Base-by-base conservation (phyloP, 164 flowering plant species). In the Santalum album region DNA sequence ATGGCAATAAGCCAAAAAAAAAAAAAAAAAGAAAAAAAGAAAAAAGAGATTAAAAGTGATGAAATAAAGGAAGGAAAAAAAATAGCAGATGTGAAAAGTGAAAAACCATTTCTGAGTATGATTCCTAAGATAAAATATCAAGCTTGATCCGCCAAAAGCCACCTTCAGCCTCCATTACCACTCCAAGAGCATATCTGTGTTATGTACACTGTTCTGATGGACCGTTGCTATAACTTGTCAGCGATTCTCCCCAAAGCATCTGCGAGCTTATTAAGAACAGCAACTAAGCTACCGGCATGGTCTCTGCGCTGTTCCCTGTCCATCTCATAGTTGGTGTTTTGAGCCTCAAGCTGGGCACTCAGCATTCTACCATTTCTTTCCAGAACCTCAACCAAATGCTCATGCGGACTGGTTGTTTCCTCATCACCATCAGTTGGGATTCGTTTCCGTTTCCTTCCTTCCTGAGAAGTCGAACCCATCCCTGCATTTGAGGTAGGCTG, bases 241-340 rank as follows among this genome's bases (percentile, higher is more conserved):
- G 94, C 95, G 42, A 90, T 87, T 62, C 72, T 78, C 45, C 79
- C 85, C 7, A 90, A 58, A 29, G 95, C 84, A 68, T 87, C 95
- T 1, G 97, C 95, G 17, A 90, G 78, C 72, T 80, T 87, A 59
- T 70, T 65, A 36, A 90, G 84, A 27, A 83, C 95, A 27, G 72
- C 70, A 51, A 87, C 68, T 49, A 87, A 63, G 70, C 73, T 72
- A 62, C 69, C 66, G 0, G 70, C 66, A 17, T 79, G 78, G 49
- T 77, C 81, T 43, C 75, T 81, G 58, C 88, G 54, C 59, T 81
- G 95, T 54, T 84, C 83, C 53, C 87, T 72, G 49, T 84, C 95
- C 69, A 78, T 34, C 49, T 76, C 67, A 35, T 55, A 66, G 55
- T 80, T 79, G 38, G 52, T 55, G 67, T 84, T 84, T 52, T 84